These are phyloP conservation scores for Coccomyxa sp. DNA, from an alignment of 139 green algal genomes.

Conservation along the genomic window DNA sequence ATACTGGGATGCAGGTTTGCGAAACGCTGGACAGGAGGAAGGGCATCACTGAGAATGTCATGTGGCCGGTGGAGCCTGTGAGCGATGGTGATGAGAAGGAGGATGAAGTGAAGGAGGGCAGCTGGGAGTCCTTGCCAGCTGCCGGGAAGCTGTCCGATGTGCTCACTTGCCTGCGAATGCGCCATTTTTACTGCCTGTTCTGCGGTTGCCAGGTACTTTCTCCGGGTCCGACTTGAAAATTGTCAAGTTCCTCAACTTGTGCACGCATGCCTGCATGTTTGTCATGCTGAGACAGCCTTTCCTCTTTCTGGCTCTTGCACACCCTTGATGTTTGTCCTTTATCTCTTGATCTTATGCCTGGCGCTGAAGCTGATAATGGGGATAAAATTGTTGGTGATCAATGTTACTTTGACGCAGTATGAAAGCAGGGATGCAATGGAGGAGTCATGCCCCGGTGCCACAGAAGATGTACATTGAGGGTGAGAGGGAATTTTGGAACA, in stretches of 20 bases:
- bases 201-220: constrained; percentile 27
- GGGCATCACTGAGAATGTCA: background rate
- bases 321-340: too few relatives aligned
- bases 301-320: too few relatives aligned
- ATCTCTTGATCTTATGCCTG: too few relatives aligned
- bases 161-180: constrained; percentile 16
- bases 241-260: background rate
- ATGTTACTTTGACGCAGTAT: constrained; percentile 7
- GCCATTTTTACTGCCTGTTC: constrained; percentile 35
- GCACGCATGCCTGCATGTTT: too few relatives aligned
- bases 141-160: constrained; percentile 14
- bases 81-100: background rate
- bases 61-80: background rate
- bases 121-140: constrained; percentile 18
- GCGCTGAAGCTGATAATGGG: too few relatives aligned
- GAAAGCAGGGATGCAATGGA: constrained; percentile 11
- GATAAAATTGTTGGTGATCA: too few relatives aligned
- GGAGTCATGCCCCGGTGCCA: constrained; percentile 15
- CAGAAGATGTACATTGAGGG: constrained; percentile 28
- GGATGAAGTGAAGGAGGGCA: background rate
- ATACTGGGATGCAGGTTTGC: background rate
- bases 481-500: background rate
- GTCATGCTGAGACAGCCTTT: too few relatives aligned
- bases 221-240: background rate
- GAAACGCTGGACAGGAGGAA: background rate